Percentiles rank a stretch among this genome's conserved stretches.
phyloP scores from a whole-genome alignment of 805 yeast genomes.

The Spathaspora arborariae region DNA sequence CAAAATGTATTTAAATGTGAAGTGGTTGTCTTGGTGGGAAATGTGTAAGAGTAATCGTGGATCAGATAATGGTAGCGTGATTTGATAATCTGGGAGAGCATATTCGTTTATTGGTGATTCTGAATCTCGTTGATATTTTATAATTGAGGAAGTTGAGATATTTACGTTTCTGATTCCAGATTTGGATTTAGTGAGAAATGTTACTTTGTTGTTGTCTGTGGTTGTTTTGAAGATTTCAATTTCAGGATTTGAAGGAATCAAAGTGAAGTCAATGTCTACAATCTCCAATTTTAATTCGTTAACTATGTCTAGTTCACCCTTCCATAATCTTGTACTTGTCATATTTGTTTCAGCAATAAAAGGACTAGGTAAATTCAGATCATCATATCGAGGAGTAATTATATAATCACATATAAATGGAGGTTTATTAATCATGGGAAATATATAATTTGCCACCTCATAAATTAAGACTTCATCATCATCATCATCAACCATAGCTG shows the following conservation, averaged over 20 bases:
- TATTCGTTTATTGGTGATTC: conserved; percentile 22
- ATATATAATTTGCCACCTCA: conserved; percentile 16
- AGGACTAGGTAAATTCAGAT: conserved; percentile 30
- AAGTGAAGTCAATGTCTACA: conserved; percentile 12
- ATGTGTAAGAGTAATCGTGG: conserved; percentile 54
- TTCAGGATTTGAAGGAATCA: conserved; percentile 26
- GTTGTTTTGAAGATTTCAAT: conserved; percentile 9
- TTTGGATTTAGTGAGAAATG: conserved; percentile 33
- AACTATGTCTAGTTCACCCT: conserved; percentile 13
- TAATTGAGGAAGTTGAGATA: conserved; percentile 17
- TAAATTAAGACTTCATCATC: conserved; percentile 17
- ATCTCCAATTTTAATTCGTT: conserved; percentile 13
- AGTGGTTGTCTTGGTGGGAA: conserved; percentile 8
- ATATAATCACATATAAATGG: conserved; percentile 21
- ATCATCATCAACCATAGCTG: conserved; percentile 16
- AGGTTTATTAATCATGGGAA: conserved; percentile 20
- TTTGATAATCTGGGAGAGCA: conserved; percentile 42
- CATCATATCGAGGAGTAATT: conserved; percentile 24
- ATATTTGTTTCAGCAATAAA: conserved; percentile 23
- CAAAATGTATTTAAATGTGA: conserved; percentile 45
- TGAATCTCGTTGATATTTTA: conserved; percentile 31
- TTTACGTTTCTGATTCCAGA: conserved; percentile 37
- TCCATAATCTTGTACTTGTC: conserved; percentile 33
- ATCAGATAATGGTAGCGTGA: conserved; percentile 60
- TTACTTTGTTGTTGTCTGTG: conserved; percentile 8